Conservation (phyloP, 1,284 basidiomycete species). For the Cryptococcus sp. region DNA sequence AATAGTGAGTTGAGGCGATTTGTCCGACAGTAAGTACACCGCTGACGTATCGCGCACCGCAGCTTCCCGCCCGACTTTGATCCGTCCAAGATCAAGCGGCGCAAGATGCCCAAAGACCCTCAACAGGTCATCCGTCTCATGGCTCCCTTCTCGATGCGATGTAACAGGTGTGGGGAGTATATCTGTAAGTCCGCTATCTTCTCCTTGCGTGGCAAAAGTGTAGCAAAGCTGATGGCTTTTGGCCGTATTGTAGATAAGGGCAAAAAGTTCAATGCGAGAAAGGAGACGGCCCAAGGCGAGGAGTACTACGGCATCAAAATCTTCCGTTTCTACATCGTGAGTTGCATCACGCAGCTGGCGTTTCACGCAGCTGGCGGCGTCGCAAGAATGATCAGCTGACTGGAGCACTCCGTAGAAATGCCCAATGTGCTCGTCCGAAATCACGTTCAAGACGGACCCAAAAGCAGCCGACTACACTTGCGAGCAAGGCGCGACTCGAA, state of each 20-base stretch:
- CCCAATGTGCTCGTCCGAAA: slow-evolving; percentile 92
- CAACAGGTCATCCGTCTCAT: slow-evolving; percentile 97
- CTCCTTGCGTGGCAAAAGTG: neutral
- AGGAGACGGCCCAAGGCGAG: slow-evolving; percentile 95
- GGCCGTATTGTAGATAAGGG: slow-evolving; percentile 62
- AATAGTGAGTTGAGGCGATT: slow-evolving; percentile 22
- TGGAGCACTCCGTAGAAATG: slow-evolving; percentile 54
- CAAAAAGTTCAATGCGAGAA: slow-evolving; percentile 99
- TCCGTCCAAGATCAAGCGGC: slow-evolving; percentile 89
- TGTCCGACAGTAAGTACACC: too few relatives aligned
- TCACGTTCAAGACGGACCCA: slow-evolving; percentile 99
- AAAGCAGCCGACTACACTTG: slow-evolving; percentile 93
- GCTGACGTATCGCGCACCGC: neutral
- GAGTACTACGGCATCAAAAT: slow-evolving; percentile 95
- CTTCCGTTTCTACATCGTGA: slow-evolving; percentile 55
- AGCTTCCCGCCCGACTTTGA: slow-evolving; percentile 79
- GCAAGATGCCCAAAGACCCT: slow-evolving; percentile 80
- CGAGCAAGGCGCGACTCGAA: slow-evolving; percentile 90
- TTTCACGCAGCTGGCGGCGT: neutral
- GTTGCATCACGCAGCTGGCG: slow-evolving; percentile 9
- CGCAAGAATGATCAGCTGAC: neutral
- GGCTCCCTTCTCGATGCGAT: slow-evolving; percentile 98
- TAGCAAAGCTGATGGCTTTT: neutral
- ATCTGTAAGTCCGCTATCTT: slow-evolving; percentile 64
- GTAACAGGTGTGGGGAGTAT: slow-evolving; percentile 95